phyloP scores from a whole-genome alignment of 75 land plant genomes.

The Selaginella moellendorffii region DNA sequence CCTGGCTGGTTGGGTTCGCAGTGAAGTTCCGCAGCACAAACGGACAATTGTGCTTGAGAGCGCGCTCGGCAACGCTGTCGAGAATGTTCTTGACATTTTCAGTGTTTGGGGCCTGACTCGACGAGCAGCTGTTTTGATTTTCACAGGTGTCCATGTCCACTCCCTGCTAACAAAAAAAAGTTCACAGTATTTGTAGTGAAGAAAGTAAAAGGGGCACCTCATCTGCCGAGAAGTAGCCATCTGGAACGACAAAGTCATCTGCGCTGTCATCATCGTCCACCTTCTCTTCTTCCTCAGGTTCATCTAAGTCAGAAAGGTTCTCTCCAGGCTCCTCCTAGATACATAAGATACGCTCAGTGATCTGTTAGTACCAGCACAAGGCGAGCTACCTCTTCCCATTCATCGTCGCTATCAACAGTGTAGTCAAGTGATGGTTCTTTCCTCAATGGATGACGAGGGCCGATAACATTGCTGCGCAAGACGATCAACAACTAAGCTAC shows the following conservation, averaged over 20 bases:
- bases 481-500: no score
- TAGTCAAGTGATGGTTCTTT: slow-evolving; percentile 82
- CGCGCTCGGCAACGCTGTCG: background rate
- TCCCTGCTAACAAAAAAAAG: no score
- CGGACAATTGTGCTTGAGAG: background rate
- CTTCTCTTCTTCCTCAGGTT: slow-evolving; percentile 50
- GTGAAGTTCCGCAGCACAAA: background rate
- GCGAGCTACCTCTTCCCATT: slow-evolving; percentile 99
- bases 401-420: slow-evolving; percentile 95
- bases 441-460: slow-evolving; percentile 61
- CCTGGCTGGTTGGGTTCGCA: background rate
- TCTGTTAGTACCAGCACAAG: no score
- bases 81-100: no score
- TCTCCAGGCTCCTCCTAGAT: slow-evolving; percentile 97
- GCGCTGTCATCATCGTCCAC: slow-evolving; percentile 65
- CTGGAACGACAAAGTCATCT: slow-evolving; percentile 64
- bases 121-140: no score
- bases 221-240: slow-evolving; percentile 93
- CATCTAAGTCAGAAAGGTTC: slow-evolving; percentile 82
- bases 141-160: no score
- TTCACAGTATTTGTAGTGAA: background rate
- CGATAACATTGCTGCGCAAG: slow-evolving; percentile 35
- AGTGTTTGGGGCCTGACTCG: no score
- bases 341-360: no score
- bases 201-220: slow-evolving; percentile 30